Evolutionary conservation across 345 rosid genomes (phyloP).

Genomic region (Corchorus olitorius): DNA sequence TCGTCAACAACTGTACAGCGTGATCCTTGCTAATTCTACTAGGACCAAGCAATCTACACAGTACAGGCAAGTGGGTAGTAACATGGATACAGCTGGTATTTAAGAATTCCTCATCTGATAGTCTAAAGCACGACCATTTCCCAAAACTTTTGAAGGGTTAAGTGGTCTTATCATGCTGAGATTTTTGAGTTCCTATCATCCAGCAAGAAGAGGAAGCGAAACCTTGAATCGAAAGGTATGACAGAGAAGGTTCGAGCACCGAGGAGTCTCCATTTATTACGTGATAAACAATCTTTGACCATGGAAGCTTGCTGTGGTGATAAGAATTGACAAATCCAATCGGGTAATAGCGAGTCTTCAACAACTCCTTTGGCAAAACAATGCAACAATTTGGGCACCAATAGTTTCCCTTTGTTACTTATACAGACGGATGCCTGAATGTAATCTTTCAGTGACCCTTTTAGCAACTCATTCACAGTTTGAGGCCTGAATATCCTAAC

Average conservation of each 20-base stretch:
- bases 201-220: slow-evolving; percentile 55
- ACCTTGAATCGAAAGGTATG: slow-evolving; percentile 59
- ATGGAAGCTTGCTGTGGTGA: slow-evolving; percentile 45
- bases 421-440: slow-evolving; percentile 57
- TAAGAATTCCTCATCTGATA: background rate
- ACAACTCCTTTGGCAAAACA: slow-evolving; percentile 49
- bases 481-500: slow-evolving; percentile 62
- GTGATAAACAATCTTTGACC: slow-evolving; percentile 46
- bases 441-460: slow-evolving; percentile 52
- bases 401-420: slow-evolving; percentile 49
- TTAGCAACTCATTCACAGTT: slow-evolving; percentile 48
- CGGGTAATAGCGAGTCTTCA: slow-evolving; percentile 45
- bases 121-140: background rate
- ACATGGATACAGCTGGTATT: background rate
- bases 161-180: background rate
- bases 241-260: slow-evolving; percentile 51
- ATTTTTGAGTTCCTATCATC: slow-evolving; percentile 16
- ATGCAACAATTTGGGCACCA: slow-evolving; percentile 63
- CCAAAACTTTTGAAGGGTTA: background rate
- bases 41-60: background rate
- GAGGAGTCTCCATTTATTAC: slow-evolving; percentile 48
- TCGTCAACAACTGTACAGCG: background rate
- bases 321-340: slow-evolving; percentile 65
- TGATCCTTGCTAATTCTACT: background rate
- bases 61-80: background rate